Percentiles rank a stretch among this genome's conserved stretches.
These are phyloP conservation scores for Brettanomyces nanus DNA, from an alignment of 805 yeast genomes.

Conservation along the genomic window DNA sequence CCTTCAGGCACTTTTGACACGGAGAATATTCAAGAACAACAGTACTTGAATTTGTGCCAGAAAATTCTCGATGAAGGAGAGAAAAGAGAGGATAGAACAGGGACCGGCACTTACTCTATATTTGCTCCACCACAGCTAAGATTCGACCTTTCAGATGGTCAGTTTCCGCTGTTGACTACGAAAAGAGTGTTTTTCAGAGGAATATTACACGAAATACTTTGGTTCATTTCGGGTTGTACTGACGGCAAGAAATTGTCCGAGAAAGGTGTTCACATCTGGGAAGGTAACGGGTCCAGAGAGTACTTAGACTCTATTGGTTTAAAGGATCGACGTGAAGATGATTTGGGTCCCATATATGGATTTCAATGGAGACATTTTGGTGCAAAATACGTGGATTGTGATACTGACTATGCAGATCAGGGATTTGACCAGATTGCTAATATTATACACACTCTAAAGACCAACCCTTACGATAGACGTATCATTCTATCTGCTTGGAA, in stretches of 20 bases:
- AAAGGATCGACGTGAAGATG: slow-evolving; percentile 78
- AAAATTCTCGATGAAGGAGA: slow-evolving; percentile 81
- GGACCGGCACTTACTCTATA: slow-evolving; percentile 86
- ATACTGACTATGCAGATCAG: slow-evolving; percentile 75
- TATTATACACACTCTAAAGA: slow-evolving; percentile 70
- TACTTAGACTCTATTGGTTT: slow-evolving; percentile 80
- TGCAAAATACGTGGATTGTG: slow-evolving; percentile 81
- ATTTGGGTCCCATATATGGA: slow-evolving; percentile 96
- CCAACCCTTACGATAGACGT: slow-evolving; percentile 90
- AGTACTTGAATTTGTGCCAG: slow-evolving; percentile 75
- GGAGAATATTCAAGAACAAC: slow-evolving; percentile 60
- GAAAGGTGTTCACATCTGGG: slow-evolving; percentile 96
- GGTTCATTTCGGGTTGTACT: slow-evolving; percentile 90
- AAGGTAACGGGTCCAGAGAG: slow-evolving; percentile 94
- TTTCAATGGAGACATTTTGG: slow-evolving; percentile 99
- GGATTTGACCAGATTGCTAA: slow-evolving; percentile 88
- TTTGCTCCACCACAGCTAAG: slow-evolving; percentile 96
- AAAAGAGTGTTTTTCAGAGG: slow-evolving; percentile 87
- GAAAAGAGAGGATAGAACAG: slow-evolving; percentile 90
- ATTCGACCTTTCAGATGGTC: slow-evolving; percentile 62
- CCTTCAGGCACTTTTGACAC: too few species aligned
- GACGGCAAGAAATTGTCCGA: slow-evolving; percentile 74
- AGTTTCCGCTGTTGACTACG: slow-evolving; percentile 86
- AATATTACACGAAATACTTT: slow-evolving; percentile 78
- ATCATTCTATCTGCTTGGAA: slow-evolving; percentile 97